These are phyloP conservation scores for Lepidium aucheri DNA, from an alignment of 345 rosid species.

Conservation along the genomic window DNA sequence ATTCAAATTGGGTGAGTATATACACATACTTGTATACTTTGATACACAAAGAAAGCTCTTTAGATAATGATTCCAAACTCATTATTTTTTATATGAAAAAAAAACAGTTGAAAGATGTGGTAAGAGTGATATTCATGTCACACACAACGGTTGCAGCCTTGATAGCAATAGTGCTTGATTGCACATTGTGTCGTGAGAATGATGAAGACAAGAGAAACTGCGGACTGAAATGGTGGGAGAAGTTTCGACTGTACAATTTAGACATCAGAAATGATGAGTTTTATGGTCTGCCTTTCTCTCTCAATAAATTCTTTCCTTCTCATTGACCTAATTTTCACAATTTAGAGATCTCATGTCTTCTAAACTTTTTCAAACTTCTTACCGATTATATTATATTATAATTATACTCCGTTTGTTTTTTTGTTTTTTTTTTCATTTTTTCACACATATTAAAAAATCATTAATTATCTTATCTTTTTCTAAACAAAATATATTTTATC, in stretches of 20 bases:
- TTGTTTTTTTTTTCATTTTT: too few species aligned
- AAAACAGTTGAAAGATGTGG: conserved; percentile 39
- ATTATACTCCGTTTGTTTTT: too few species aligned
- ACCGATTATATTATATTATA: background rate
- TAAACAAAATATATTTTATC: too few species aligned
- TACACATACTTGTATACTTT: background rate
- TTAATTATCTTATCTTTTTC: too few species aligned
- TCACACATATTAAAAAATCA: too few species aligned
- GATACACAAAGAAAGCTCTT: background rate
- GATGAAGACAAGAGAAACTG: conserved; percentile 44
- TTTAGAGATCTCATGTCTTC: background rate
- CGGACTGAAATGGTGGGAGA: conserved; percentile 64
- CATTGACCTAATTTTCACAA: conserved; percentile 13
- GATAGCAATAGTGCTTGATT: conserved; percentile 43
- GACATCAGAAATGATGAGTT: conserved; percentile 70
- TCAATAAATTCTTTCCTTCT: conserved; percentile 55
- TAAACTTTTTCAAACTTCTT: background rate
- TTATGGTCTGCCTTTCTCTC: conserved; percentile 52
- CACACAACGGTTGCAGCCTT: conserved; percentile 50
- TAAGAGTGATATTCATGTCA: conserved; percentile 54
- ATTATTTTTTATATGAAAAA: background rate
- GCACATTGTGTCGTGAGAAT: conserved; percentile 35
- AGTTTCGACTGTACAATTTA: conserved; percentile 40
- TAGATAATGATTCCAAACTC: background rate
- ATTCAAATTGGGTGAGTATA: conserved; percentile 33